phyloP scores from a whole-genome alignment of 2,329 filamentous ascomycete genomes.

The Pseudocercospora crystallina region DNA sequence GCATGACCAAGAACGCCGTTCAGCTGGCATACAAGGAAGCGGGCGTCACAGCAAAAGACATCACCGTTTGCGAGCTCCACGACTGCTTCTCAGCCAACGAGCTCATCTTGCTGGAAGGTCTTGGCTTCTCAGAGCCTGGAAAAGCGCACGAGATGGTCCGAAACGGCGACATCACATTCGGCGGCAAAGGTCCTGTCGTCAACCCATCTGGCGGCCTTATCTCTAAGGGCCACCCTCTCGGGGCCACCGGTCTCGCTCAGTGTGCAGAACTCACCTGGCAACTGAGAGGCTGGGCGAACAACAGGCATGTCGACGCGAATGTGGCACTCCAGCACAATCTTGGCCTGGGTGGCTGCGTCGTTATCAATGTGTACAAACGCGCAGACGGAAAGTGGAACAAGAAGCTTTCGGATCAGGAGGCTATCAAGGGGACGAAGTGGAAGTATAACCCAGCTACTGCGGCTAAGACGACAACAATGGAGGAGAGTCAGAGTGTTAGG shows the following conservation, averaged over 20 bases:
- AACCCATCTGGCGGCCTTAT: constrained; percentile 95
- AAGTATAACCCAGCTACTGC: constrained; percentile 88
- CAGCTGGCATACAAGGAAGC: constrained; percentile 72
- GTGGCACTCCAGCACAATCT: constrained; percentile 89
- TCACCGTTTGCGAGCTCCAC: constrained; percentile 87
- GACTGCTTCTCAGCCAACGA: constrained; percentile 97
- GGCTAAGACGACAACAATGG: constrained; percentile 82
- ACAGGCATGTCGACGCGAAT: constrained; percentile 67
- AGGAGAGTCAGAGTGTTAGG: constrained; percentile 67
- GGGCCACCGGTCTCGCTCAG: constrained; percentile 91
- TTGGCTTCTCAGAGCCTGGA: constrained; percentile 73
- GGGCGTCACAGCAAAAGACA: constrained; percentile 62
- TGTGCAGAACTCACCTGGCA: constrained; percentile 96
- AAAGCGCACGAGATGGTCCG: constrained; percentile 92
- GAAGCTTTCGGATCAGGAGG: constrained; percentile 60
- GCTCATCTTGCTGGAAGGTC: constrained; percentile 83
- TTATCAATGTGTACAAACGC: constrained; percentile 84
- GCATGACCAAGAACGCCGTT: constrained; percentile 75
- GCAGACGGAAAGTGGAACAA: constrained; percentile 70
- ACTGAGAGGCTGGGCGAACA: constrained; percentile 87
- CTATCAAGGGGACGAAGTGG: constrained; percentile 69
- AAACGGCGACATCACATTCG: constrained; percentile 86
- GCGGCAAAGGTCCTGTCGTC: constrained; percentile 72
- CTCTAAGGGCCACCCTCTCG: constrained; percentile 92
- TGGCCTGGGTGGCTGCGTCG: constrained; percentile 84